Evolutionary conservation across 1,139 yeast species (phyloP), one percentile per base, ranked within the genome.

Genomic region (Yamadazyma diddensiae): DNA sequence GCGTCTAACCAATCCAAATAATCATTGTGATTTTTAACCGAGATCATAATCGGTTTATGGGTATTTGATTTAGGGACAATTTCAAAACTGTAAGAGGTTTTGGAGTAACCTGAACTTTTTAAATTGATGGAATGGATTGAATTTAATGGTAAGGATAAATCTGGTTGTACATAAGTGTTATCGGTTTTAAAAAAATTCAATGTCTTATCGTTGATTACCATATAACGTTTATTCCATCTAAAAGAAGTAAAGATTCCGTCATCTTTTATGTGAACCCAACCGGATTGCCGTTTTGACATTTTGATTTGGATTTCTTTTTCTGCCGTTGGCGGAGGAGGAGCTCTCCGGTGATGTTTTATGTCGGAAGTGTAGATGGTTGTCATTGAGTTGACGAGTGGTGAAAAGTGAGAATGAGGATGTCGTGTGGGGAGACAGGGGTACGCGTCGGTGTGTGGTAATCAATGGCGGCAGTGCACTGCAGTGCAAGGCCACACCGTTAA

Each of bases 231-330:
- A 39, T 90, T 88, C 97, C 97, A 92, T 47, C 95, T 68, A 55
- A 90, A 87, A 10, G 88, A 77, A 42, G 86, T 75, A 50, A 70
- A 69, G 22, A 85, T 59, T 15, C 96, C 95, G 48, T 90, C 97
- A 49, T 90, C 97, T 55, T 87, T 88, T 35, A 87, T 80, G 35
- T 86, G 85, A 16, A 86, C 90, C 95, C 96, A 90, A 0, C 97
- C 97, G 15, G 62, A 46, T 35, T 62, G 65, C 21, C 69, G 51
- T 36, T 60, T 63, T 32, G 54, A 59, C 26, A 65, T 50, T 32
- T 49, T 49, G 36, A 57, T 42, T 33, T 49, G 48, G 36, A 57
- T 42, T 26, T 41, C 36, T 12, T 36, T 34, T 5, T 38, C 28
- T 14, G 32, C 20, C n/a, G 43, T 27, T 10, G 70, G 70, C n/a